Conservation (phyloP, 352 stramenopile genomes). For the Pythium vanterpoolii region DNA sequence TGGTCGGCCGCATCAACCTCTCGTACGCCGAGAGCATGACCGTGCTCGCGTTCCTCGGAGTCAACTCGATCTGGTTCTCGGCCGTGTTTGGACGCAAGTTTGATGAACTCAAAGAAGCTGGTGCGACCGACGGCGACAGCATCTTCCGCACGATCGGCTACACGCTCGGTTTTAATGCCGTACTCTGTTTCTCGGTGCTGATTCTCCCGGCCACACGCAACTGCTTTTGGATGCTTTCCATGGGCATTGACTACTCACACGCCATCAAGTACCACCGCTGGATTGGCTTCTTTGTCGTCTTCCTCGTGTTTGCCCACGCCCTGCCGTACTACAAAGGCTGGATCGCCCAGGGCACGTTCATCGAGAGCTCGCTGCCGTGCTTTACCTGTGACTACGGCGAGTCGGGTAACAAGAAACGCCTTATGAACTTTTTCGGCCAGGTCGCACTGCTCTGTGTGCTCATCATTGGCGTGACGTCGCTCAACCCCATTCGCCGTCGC, state of each 20-base stretch:
- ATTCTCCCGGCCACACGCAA: conserved; percentile 49
- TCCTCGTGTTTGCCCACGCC: conserved; percentile 58
- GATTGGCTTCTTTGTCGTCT: conserved; percentile 74
- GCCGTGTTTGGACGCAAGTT: conserved; percentile 77
- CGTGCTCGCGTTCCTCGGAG: conserved; percentile 62
- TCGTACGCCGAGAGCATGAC: conserved; percentile 77
- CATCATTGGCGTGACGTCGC: conserved; percentile 72
- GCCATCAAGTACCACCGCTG: conserved; percentile 87
- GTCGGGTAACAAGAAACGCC: conserved; percentile 45
- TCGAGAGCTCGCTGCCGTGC: conserved; percentile 58
- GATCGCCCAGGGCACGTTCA: conserved; percentile 50
- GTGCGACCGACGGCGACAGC: conserved; percentile 36
- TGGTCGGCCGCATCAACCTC: conserved; percentile 63
- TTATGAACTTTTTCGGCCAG: conserved; percentile 77
- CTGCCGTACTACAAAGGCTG: conserved; percentile 75
- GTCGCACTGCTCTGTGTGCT: conserved; percentile 66
- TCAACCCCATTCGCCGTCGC: conserved; percentile 62
- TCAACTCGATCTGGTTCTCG: conserved; percentile 82
- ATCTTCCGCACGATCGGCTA: conserved; percentile 54
- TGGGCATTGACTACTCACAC: conserved; percentile 85
- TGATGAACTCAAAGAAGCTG: conserved; percentile 40
- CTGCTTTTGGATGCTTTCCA: conserved; percentile 83
- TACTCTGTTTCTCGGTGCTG: conserved; percentile 30
- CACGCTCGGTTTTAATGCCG: conserved; percentile 65
- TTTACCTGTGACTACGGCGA: conserved; percentile 66